Percentiles rank a stretch among this genome's conserved stretches.
Conservation (phyloP, 495 filamentous ascomycete species). For the Hypoxylon cercidicola region DNA sequence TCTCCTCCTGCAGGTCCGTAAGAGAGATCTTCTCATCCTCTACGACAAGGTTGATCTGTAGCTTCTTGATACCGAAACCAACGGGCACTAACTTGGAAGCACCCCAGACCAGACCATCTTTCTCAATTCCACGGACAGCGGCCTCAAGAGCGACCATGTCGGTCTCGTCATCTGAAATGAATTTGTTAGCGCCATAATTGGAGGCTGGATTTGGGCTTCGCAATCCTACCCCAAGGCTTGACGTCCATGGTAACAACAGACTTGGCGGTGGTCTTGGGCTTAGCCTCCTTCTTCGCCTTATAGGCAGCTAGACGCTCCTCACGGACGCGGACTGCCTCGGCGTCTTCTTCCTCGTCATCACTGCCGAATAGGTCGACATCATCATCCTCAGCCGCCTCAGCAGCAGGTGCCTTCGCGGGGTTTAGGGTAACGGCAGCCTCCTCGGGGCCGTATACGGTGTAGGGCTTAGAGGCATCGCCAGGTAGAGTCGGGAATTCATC, state of each 20-base stretch:
- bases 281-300: slow-evolving; percentile 94
- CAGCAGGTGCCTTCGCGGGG: slow-evolving; percentile 86
- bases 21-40: slow-evolving; percentile 96
- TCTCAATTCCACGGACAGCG: slow-evolving; percentile 85
- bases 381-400: slow-evolving; percentile 82
- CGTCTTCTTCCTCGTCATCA: slow-evolving; percentile 93
- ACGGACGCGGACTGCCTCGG: slow-evolving; percentile 80
- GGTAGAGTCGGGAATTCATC: slow-evolving; percentile 89
- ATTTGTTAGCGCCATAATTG: slow-evolving; percentile 35
- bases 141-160: slow-evolving; percentile 83
- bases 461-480: slow-evolving; percentile 87
- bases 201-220: not conserved
- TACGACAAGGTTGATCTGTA: slow-evolving; percentile 97
- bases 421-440: slow-evolving; percentile 75
- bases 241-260: slow-evolving; percentile 94
- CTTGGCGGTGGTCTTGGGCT: slow-evolving; percentile 92
- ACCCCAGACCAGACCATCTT: slow-evolving; percentile 97
- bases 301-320: slow-evolving; percentile 92
- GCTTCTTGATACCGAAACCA: slow-evolving; percentile 98
- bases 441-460: slow-evolving; percentile 93
- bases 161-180: slow-evolving; percentile 82
- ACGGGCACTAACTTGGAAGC: slow-evolving; percentile 87
- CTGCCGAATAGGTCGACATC: slow-evolving; percentile 90
- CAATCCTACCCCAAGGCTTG: slow-evolving; percentile 94
- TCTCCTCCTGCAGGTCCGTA: slow-evolving; percentile 86